Conservation (phyloP, 2,329 filamentous ascomycete species). For the Aspergillus sp. region DNA sequence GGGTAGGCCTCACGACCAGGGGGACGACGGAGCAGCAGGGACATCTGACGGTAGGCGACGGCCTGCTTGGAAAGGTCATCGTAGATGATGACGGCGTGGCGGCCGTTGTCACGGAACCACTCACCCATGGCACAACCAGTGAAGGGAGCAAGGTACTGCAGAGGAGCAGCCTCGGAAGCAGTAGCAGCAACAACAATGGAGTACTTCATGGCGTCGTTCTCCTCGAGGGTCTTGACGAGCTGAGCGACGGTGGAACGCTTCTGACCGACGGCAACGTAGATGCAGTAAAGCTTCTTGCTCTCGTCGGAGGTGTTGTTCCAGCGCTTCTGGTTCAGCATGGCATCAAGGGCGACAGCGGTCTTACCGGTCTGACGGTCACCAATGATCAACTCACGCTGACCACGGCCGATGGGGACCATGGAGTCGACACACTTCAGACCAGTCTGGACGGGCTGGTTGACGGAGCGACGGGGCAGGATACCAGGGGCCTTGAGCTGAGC, state of each 20-base stretch:
- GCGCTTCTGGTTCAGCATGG: slow-evolving; percentile 98
- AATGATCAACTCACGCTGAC: slow-evolving; percentile 99
- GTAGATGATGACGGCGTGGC: slow-evolving; percentile 86
- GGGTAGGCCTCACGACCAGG: slow-evolving; percentile 99
- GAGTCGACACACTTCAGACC: slow-evolving; percentile 99
- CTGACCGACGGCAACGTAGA: slow-evolving; percentile 99
- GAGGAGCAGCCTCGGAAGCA: slow-evolving; percentile 91
- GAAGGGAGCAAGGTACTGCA: slow-evolving; percentile 94
- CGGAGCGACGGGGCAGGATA: slow-evolving; percentile 94
- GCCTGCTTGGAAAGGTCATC: slow-evolving; percentile 98
- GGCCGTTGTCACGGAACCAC: slow-evolving; percentile 79
- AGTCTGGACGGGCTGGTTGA: slow-evolving; percentile 98
- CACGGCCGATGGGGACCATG: slow-evolving; percentile 99
- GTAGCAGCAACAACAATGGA: slow-evolving; percentile 90
- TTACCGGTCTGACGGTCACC: slow-evolving; percentile 99
- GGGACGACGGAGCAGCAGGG: slow-evolving; percentile 92
- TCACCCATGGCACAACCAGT: slow-evolving; percentile 71
- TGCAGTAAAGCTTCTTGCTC: slow-evolving; percentile 98
- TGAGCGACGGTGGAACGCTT: slow-evolving; percentile 99
- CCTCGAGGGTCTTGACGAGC: slow-evolving; percentile 99
- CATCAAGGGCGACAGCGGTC: slow-evolving; percentile 96
- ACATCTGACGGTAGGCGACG: slow-evolving; percentile 98
- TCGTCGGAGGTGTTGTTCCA: slow-evolving; percentile 95
- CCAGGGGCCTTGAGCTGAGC: slow-evolving; percentile 98
- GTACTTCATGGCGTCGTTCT: slow-evolving; percentile 99